These are phyloP conservation scores for Trypanosoma caninum DNA, from an alignment of 208 protist species.

Conservation along the genomic window DNA sequence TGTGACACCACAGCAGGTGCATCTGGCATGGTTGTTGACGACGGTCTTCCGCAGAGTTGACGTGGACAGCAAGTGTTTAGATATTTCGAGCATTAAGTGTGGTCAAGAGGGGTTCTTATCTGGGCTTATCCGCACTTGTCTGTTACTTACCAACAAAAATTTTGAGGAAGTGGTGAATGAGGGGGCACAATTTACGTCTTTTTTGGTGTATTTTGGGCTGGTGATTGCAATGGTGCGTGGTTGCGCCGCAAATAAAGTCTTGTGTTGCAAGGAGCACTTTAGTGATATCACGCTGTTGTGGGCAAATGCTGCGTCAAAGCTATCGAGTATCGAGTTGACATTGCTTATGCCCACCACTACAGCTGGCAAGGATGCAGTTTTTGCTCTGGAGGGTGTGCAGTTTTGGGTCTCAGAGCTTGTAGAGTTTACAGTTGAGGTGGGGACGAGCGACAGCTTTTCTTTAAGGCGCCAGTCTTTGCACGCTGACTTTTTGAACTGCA, in stretches of 20 bases:
- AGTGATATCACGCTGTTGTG: constrained; percentile 39
- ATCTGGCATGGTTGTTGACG: constrained; percentile 33
- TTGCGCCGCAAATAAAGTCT: constrained; percentile 37
- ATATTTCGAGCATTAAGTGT: constrained; percentile 2
- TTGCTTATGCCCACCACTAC: constrained; percentile 33
- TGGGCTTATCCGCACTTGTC: constrained; percentile 21
- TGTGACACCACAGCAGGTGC: constrained; percentile 24
- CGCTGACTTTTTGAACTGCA: constrained; percentile 3
- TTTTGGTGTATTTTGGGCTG: constrained; percentile 46
- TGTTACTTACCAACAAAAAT: constrained; percentile 2
- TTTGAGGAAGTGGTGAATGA: constrained; percentile 17
- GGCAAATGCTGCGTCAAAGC: constrained; percentile 30
- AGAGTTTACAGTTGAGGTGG: constrained; percentile 65
- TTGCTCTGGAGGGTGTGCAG: constrained; percentile 34
- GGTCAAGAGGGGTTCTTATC: constrained; percentile 24
- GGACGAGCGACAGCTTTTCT: constrained; percentile 65
- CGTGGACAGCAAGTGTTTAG: constrained; percentile 5
- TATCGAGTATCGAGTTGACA: constrained; percentile 32
- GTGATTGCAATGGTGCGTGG: constrained; percentile 41
- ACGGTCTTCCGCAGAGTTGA: constrained; percentile 23
- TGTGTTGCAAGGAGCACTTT: constrained; percentile 32
- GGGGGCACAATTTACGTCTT: constrained; percentile 23
- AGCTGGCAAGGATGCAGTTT: constrained; percentile 24
- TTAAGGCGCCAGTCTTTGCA: constrained; percentile 35
- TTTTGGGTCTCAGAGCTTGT: constrained; percentile 64